A percentile compares a stretch with the other conserved stretches of the same genome.
These are phyloP conservation scores for Wickerhamiella shivajii DNA, from an alignment of 805 yeast genomes.

Conservation along the genomic window DNA sequence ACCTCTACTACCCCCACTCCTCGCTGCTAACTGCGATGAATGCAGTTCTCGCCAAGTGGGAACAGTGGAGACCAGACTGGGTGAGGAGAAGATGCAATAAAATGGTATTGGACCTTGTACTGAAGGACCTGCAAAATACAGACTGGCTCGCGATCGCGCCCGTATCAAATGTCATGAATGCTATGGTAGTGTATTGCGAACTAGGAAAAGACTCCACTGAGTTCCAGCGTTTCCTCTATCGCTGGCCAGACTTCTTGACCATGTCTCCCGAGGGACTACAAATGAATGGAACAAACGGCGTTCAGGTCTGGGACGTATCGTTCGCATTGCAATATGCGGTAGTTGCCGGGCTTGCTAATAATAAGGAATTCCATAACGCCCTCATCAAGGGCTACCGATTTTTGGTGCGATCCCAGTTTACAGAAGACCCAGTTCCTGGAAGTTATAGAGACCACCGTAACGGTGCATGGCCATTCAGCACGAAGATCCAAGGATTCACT, in stretches of 20 bases:
- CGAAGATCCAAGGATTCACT: constrained; percentile 89
- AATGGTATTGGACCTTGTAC: constrained; percentile 44
- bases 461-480: constrained; percentile 96
- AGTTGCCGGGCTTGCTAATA: constrained; percentile 61
- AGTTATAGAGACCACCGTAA: constrained; percentile 67
- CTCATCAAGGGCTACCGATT: constrained; percentile 57
- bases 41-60: constrained; percentile 45
- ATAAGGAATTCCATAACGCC: constrained; percentile 47
- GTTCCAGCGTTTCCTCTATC: constrained; percentile 38
- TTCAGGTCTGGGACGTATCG: constrained; percentile 94
- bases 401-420: constrained; percentile 71
- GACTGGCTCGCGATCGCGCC: constrained; percentile 84
- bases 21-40: constrained; percentile 48
- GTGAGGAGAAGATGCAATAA: constrained; percentile 37
- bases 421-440: constrained; percentile 59
- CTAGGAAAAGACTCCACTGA: constrained; percentile 55
- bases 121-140: constrained; percentile 67
- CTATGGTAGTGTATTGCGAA: constrained; percentile 52
- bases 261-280: constrained; percentile 86
- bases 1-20: constrained; percentile 88
- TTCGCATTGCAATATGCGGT: constrained; percentile 76
- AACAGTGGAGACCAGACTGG: constrained; percentile 65
- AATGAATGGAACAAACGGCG: constrained; percentile 94
- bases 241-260: constrained; percentile 65
- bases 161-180: constrained; percentile 71